These are phyloP conservation scores for Mariannaea sp. DNA, from an alignment of 2,329 filamentous ascomycete genomes.

Conservation along the genomic window DNA sequence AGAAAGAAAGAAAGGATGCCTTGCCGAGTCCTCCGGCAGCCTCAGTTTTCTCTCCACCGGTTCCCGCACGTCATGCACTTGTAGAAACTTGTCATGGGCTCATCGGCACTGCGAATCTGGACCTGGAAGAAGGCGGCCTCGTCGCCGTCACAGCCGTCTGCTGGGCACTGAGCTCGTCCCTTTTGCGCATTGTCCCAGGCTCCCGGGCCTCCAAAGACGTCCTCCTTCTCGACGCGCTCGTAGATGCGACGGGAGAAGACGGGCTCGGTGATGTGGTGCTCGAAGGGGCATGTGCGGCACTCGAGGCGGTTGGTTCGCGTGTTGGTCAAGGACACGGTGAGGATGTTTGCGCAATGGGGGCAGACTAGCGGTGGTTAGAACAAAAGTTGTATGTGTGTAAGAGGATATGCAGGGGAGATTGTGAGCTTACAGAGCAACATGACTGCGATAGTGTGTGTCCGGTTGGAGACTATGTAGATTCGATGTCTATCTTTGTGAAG, in stretches of 20 bases:
- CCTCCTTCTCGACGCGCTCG: slow-evolving; percentile 85
- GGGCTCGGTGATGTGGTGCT: slow-evolving; percentile 77
- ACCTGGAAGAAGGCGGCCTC: slow-evolving; percentile 95
- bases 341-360: slow-evolving; percentile 81
- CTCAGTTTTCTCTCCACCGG: slow-evolving; percentile 69
- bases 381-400: slow-evolving; percentile 12
- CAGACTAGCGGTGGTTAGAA: slow-evolving; percentile 69
- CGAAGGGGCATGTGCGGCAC: slow-evolving; percentile 94
- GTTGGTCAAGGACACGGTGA: slow-evolving; percentile 69
- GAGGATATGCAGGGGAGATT: slow-evolving; percentile 7
- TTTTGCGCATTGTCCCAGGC: slow-evolving; percentile 93
- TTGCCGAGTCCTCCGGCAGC: background rate
- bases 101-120: slow-evolving; percentile 96
- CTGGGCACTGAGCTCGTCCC: slow-evolving; percentile 79
- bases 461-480: background rate
- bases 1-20: slow-evolving; percentile 16
- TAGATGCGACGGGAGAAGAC: slow-evolving; percentile 85
- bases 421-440: slow-evolving; percentile 69
- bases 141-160: slow-evolving; percentile 77
- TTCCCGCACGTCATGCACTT: slow-evolving; percentile 75
- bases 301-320: slow-evolving; percentile 79
- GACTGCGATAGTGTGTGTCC: slow-evolving; percentile 29
- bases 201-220: slow-evolving; percentile 84
- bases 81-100: slow-evolving; percentile 97
- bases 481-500: too few species aligned